Evolutionary conservation across 352 stramenopile genomes (phyloP).

Genomic region (Globisporangium perplexum): DNA sequence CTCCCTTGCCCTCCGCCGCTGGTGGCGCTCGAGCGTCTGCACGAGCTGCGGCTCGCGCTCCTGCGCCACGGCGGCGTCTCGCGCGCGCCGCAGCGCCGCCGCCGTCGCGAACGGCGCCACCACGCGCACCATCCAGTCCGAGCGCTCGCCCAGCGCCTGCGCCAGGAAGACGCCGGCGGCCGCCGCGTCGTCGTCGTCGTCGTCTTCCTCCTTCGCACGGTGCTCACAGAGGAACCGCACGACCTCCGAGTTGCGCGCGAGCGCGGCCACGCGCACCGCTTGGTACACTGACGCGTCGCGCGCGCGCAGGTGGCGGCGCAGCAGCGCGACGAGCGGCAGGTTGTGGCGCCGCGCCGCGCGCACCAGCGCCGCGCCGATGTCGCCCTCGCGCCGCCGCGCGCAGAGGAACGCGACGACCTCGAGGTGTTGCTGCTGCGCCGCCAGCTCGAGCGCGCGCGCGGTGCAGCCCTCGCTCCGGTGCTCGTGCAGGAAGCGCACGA

Average conservation of each 20-base stretch:
- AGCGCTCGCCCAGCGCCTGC: not conserved
- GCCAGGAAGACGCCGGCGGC: too few species aligned
- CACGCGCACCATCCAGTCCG: not conserved
- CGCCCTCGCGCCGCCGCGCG: not conserved
- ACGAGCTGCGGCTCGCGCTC: not conserved
- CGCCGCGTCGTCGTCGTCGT: not conserved
- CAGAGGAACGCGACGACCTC: not conserved
- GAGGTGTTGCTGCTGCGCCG: not conserved
- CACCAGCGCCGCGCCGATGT: not conserved
- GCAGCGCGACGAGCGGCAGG: not conserved
- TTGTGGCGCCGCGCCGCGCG: not conserved
- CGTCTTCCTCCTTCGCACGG: not conserved
- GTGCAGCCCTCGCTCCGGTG: not conserved
- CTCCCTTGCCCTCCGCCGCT: too few species aligned
- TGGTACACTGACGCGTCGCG: not conserved
- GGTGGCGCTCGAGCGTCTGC: not conserved
- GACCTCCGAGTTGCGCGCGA: not conserved
- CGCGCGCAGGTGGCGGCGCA: not conserved
- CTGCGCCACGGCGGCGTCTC: too few species aligned
- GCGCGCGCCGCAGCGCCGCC: not conserved
- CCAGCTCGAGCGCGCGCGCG: not conserved
- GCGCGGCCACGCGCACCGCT: not conserved
- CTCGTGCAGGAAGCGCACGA: not conserved
- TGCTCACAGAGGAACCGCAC: not conserved
- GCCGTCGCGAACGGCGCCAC: not conserved